Evolutionary conservation across 2,329 filamentous ascomycete species (phyloP), one percentile per base, ranked within the genome.

Genomic region (Fusarium pseudograminearum): DNA sequence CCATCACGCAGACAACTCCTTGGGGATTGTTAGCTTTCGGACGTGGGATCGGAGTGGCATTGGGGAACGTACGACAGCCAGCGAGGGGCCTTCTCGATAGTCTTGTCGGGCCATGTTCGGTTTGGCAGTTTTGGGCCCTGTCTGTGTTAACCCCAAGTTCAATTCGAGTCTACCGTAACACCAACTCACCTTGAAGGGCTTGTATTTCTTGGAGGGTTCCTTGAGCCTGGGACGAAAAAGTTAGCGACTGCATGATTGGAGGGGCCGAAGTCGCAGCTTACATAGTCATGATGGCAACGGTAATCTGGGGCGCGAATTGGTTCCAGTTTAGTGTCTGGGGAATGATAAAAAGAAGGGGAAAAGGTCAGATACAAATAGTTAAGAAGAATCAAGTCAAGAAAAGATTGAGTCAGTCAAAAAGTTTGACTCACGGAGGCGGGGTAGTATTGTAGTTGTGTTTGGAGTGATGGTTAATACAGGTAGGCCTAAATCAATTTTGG

Each of bases 51-150:
- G n/a, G 24, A 28, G 7, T 46, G n/a, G 20, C 38, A 40, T 36
- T 22, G 38, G 15, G 38, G 34, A 44, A 65, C 61, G 31, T 65
- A 65, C 61, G 61, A 65, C 77, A 98, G 89, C 94, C 94, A 98
- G 76, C 95, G 87, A 36, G 94, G 94, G 51, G 94, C 88, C 82
- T 94, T 96, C 76, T 93, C 88, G 75, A 98, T 87, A 41, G 87
- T 89, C 83, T 92, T 94, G 78, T 87, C 87, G 14, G 94, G 94
- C 94, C 94, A 97, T 91, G 92, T 88, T 38, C 91, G 86, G 79
- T 93, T 84, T 30, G 89, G 88, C 41, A 93, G 83, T 76, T 91
- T 81, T 57, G 80, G 42, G 26, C 78, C 60, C 61, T 65, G 5
- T 5, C 9, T 4, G 16, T 8, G 33, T 65, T 33, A 65, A n/a